Base-by-base conservation (phyloP, 192 early-diverging fungal genomes). In the Coemansia sp. region DNA sequence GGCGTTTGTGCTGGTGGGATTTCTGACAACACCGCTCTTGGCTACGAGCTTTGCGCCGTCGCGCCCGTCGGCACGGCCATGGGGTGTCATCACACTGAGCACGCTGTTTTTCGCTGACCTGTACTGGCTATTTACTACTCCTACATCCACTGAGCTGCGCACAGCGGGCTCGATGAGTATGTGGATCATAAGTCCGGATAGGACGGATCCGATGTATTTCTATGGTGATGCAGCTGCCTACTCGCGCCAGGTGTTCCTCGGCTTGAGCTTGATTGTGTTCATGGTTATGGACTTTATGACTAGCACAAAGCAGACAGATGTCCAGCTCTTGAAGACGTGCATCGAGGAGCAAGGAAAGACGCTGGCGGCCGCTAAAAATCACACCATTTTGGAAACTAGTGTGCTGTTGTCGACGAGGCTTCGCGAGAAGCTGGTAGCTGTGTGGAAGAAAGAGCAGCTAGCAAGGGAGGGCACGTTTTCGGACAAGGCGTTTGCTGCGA, bases 161-260 rank as follows among this genome's bases (percentile, higher is more conserved):
- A 31, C 37, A 0, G 36, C 58, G 16, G 31, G 65, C 21, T 28
- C 16, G 46, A 26, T 69, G 33, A 67, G 38, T 11, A 18, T 74
- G 48, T 79, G 71, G 71, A 64, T 79, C 16, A 1, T 80, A 8
- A 80, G 77, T 10, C 72, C 77, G 2, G 77, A 80, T 24, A 31
- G 62, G 48, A 62, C 56, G 3, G 56, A 61, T 21, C 36, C 77
- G 4, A 36, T 57, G 26, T 16, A 62, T 23, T 80, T 80, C 35
- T 80, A 56, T 50, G 69, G 68, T 21, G 77, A 80, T 53, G 43
- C 77, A 3, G 43, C 77, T n/a, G 50, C 42, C 10, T 74, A 74
- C 59, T 74, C 77, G 1, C 71, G 77, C 26, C 24, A 57, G 2
- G n/a, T 74, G 38, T 62, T 69, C 24, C n/a, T 80, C 18, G 72